Evolutionary conservation across 441 rosid genomes (phyloP), one percentile per base, ranked within the genome.

Genomic region (Melastoma candidum): DNA sequence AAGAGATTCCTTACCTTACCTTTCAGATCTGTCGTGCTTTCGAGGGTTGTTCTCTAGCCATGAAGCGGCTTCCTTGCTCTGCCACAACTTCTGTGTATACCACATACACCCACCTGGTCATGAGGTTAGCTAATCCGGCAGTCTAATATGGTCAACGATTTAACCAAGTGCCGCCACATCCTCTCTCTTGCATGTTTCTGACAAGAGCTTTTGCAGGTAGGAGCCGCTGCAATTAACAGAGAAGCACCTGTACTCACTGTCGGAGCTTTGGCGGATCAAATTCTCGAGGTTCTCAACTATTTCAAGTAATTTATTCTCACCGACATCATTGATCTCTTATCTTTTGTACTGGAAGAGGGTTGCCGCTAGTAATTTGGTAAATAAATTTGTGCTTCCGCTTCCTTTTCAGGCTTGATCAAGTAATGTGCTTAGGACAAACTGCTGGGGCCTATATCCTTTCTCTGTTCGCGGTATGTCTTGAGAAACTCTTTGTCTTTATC

Each of bases 361-460:
- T 9, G 13, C 14, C 13, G 25, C 2, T 41, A 52, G 10, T 51
- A 51, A 32, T 32, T 25, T 52, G 11, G 13, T 24, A 32, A 44
- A 12, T 7, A 10, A 39, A 17, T 39, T 39, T 39, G 46, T 17
- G 39, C 39, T 7, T 12, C 0, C 10, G 56, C 46, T 14, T 52
- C 8, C 7, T 4, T 36, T 36, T 36, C 41, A 36, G 41, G 41
- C 41, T 36, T 36, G 41, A 4, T 36, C 41, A 36, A 36, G 41
- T 36, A 36, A 36, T 36, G 41, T 36, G 41, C 41, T 4, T 36
- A 9, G 41, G 41, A 36, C 41, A 4, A 58, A 81, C 95, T 29
- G 94, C 95, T n/a, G 98, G 98, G 71, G 98, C 98, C 14, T 88
- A 88, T 67, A 64, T 88, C 70, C 84, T 92, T 60, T 80, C 95